Evolutionary conservation across 139 green algal genomes (phyloP).

Genomic region (Chlamydomonas incerta): DNA sequence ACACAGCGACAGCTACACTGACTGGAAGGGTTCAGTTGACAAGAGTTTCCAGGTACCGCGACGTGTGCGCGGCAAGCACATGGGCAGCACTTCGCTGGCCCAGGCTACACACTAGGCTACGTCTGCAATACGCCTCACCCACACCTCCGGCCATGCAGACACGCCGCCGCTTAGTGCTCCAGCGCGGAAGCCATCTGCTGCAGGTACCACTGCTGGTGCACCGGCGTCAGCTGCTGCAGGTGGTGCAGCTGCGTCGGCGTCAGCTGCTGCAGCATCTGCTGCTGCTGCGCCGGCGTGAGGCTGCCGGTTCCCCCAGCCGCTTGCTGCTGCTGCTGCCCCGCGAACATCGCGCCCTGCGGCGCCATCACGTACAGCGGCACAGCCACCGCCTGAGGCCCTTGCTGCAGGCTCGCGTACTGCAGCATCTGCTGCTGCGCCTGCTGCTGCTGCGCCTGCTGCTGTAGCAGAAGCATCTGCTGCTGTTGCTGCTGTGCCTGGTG

Average conservation of each 20-base stretch:
- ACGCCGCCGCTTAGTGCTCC: too few relatives aligned
- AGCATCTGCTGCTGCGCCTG: slow-evolving; percentile 15
- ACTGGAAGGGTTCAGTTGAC: too few relatives aligned
- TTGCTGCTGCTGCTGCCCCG: background rate
- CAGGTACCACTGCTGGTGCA: slow-evolving; percentile 32
- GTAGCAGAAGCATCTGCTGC: too few relatives aligned
- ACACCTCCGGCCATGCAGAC: too few relatives aligned
- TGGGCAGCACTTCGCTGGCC: too few relatives aligned
- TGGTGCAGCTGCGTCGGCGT: slow-evolving; percentile 19
- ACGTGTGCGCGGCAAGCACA: too few relatives aligned
- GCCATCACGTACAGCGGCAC: background rate
- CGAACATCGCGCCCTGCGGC: background rate
- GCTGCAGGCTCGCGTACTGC: background rate
- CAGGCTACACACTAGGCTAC: too few relatives aligned
- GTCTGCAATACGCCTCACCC: too few relatives aligned
- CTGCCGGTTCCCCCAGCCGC: too few relatives aligned
- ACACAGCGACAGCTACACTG: too few relatives aligned
- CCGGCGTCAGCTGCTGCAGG: slow-evolving; percentile 8
- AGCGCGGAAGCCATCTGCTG: background rate
- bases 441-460: background rate
- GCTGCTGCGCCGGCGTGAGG: background rate
- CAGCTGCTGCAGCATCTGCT: slow-evolving; percentile 17
- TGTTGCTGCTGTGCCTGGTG: background rate
- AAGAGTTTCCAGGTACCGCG: too few relatives aligned
- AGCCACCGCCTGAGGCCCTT: background rate